Conservation (phyloP, 139 green algal genomes). For the Volvox reticuliferus region DNA sequence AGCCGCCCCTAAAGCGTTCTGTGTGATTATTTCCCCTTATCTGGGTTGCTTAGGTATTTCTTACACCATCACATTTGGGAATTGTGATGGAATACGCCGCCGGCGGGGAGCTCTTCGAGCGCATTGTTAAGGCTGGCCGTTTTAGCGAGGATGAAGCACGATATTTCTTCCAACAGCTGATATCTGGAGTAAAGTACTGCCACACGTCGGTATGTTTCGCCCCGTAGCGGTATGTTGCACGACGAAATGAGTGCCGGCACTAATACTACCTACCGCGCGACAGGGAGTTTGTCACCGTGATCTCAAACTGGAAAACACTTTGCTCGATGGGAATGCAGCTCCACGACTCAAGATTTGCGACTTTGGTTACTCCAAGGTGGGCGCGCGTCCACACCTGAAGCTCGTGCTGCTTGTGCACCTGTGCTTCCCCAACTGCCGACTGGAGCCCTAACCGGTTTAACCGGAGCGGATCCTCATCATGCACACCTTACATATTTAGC, state of each 20-base stretch:
- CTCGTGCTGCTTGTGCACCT: no score
- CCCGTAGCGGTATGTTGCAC: no score
- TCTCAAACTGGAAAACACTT: conserved; percentile 98
- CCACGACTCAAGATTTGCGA: conserved; percentile 98
- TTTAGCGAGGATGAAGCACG: conserved; percentile 97
- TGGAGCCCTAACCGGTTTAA: no score
- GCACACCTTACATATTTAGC: no score
- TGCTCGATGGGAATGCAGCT: conserved; percentile 91
- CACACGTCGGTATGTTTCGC: conserved; percentile 78
- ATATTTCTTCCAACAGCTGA: conserved; percentile 99
- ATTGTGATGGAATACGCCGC: conserved; percentile 92
- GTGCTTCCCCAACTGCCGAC: no score
- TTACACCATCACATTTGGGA: conserved; percentile 82
- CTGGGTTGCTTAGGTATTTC: conserved; percentile 71
- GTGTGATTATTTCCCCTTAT: no score
- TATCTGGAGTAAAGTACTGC: conserved; percentile 95
- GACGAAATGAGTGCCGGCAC: no score
- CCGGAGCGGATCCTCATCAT: no score
- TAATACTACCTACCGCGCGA: neutral
- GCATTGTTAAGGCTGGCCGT: conserved; percentile 92
- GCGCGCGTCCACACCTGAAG: neutral
- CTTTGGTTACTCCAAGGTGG: conserved; percentile 93
- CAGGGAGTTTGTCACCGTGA: conserved; percentile 97
- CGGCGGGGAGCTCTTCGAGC: conserved; percentile 97
- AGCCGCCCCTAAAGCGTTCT: no score